Evolutionary conservation across 208 protist species (phyloP).

Genomic region (Tritrichomonas musculus): DNA sequence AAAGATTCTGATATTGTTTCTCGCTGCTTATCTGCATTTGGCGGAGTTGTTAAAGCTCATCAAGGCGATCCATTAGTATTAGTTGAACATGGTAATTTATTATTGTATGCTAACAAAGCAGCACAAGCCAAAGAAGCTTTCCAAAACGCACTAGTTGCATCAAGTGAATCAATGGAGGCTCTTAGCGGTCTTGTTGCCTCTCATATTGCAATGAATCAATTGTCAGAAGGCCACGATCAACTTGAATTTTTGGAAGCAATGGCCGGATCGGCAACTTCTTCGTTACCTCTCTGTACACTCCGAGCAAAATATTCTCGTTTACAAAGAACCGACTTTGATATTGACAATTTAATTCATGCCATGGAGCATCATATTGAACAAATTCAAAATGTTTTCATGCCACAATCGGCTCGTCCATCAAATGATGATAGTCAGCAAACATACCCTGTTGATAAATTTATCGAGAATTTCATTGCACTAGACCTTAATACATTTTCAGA

Average conservation of each 20-base stretch:
- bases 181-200: background rate
- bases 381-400: background rate
- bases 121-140: background rate
- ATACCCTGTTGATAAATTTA: background rate
- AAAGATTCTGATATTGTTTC: background rate
- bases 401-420: background rate
- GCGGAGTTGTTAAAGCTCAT: background rate
- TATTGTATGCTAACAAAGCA: background rate
- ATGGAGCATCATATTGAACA: background rate
- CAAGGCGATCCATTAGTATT: background rate
- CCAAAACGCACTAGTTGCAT: background rate
- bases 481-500: background rate
- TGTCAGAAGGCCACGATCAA: background rate
- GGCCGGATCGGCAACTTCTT: background rate
- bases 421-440: background rate
- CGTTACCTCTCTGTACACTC: background rate
- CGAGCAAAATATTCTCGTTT: background rate
- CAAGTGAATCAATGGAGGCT: background rate
- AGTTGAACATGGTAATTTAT: background rate
- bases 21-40: background rate
- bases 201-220: background rate
- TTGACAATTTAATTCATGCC: background rate
- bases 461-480: background rate
- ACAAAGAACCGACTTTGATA: too few species aligned
- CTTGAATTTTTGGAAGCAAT: background rate